Percentiles rank a stretch among this genome's conserved stretches.
These are phyloP conservation scores for Austroboletus olivaceoglutinosus DNA, from an alignment of 1,284 basidiomycete genomes.

Conservation along the genomic window DNA sequence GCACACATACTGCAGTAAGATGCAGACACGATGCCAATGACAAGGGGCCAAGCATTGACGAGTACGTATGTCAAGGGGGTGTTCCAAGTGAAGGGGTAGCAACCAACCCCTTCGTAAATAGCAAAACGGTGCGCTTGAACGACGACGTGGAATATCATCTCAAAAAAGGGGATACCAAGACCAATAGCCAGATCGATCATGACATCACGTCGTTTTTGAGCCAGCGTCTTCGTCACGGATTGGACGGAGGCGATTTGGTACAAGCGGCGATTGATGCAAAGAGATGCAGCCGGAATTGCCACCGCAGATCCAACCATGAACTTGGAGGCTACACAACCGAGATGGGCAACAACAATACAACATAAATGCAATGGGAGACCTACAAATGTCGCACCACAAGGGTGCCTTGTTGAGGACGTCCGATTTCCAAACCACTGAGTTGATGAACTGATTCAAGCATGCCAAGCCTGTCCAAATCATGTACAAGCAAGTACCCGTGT, in stretches of 20 bases:
- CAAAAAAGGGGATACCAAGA: slow-evolving; percentile 45
- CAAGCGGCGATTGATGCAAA: slow-evolving; percentile 48
- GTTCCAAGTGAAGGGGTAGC: slow-evolving; percentile 31
- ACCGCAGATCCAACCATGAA: slow-evolving; percentile 39
- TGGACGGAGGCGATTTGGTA: slow-evolving; percentile 45
- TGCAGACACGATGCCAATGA: slow-evolving; percentile 27
- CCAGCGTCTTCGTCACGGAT: slow-evolving; percentile 32
- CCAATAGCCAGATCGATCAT: slow-evolving; percentile 48
- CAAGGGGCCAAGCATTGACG: slow-evolving; percentile 23
- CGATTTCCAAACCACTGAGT: slow-evolving; percentile 56
- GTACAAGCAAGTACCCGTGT: slow-evolving; percentile 55
- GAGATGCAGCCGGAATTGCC: slow-evolving; percentile 51
- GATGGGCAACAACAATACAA: slow-evolving; percentile 2
- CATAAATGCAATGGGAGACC: not conserved
- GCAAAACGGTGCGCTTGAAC: slow-evolving; percentile 39
- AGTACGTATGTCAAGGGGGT: slow-evolving; percentile 25
- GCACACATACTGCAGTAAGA: slow-evolving; percentile 24
- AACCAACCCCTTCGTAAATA: slow-evolving; percentile 40
- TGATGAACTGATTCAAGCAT: slow-evolving; percentile 52
- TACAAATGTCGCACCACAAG: slow-evolving; percentile 56
- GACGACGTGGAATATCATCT: slow-evolving; percentile 45
- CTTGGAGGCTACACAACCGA: slow-evolving; percentile 36
- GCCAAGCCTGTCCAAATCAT: slow-evolving; percentile 56
- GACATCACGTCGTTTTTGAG: slow-evolving; percentile 36
- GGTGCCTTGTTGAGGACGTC: slow-evolving; percentile 44